Base-by-base conservation (phyloP, 208 protist genomes). In the Acanthamoeba divionensis region DNA sequence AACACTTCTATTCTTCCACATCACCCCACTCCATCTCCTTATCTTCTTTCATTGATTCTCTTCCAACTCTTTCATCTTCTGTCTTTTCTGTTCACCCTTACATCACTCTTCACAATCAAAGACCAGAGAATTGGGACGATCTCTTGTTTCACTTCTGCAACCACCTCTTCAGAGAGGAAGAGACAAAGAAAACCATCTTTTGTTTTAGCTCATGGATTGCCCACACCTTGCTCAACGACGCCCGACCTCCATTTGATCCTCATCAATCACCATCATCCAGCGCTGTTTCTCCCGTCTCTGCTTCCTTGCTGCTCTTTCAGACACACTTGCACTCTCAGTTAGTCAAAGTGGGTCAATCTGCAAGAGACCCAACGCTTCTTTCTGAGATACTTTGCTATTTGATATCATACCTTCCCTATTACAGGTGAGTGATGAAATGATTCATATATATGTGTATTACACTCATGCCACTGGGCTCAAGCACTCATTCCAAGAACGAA, bases 251-350 rank as follows among this genome's bases (percentile, higher is more conserved):
- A 21, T 45, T 3, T 4, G 41, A n/a, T 2, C 31, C 0, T 4
- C 66, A 45, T 1, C 66, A 7, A 50, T 21, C n/a, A n/a, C 24
- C 33, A 7, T 18, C 33, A 10, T 10, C 33, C 41, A 29, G 24
- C 5, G 66, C 66, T 0, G 6, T 7, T 18, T n/a, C n/a, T n/a
- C n/a, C n/a, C n/a, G 6, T 48, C 41, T 18, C 18, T 4, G 5
- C 66, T n/a, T 21, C 52, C 9, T 45, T 77, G 66, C 66, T 77
- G 66, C 66, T 36, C 13, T 15, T 36, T 10, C n/a, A n/a, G n/a
- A n/a, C n/a, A n/a, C 66, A 77, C 41, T 45, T 77, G 33, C 66
- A 77, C 66, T 36, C 66, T 36, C 66, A 77, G 15, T 45, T 77
- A 5, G 66, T 77, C 41, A 36, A 45, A 8, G 36, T 48, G 0